Percentiles rank a stretch among this genome's conserved stretches.
These are phyloP conservation scores for Aquilaria agallochum DNA, from an alignment of 441 rosid genomes.

Conservation along the genomic window DNA sequence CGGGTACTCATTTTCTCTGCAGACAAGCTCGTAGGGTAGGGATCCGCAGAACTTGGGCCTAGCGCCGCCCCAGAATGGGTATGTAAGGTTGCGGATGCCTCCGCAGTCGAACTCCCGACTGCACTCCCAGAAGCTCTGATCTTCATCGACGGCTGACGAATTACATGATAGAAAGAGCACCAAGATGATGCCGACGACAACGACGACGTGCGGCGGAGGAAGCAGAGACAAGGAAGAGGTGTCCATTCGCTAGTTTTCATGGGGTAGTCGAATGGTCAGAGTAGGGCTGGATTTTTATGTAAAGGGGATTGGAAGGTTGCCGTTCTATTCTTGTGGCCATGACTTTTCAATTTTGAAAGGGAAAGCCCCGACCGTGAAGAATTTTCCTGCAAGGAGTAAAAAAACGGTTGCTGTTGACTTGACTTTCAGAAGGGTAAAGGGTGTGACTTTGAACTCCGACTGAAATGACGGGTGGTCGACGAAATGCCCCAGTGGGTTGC, in stretches of 20 bases:
- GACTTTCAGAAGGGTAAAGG: too few relatives aligned
- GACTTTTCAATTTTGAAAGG: too few relatives aligned
- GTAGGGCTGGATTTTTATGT: neutral
- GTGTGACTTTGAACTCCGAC: too few relatives aligned
- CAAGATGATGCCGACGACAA: slow-evolving; percentile 15
- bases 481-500: too few relatives aligned
- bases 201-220: slow-evolving; percentile 10
- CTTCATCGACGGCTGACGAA: slow-evolving; percentile 6
- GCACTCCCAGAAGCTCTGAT: slow-evolving; percentile 21
- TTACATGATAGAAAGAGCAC: slow-evolving; percentile 13
- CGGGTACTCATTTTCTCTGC: slow-evolving; percentile 5
- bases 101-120: slow-evolving; percentile 15
- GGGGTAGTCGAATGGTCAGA: neutral
- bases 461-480: too few relatives aligned
- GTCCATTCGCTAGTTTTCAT: neutral
- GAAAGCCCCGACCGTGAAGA: too few relatives aligned
- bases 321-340: too few relatives aligned
- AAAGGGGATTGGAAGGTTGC: too few relatives aligned
- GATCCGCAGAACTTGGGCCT: slow-evolving; percentile 27
- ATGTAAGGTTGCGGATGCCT: neutral
- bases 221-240: neutral
- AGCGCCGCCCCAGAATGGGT: slow-evolving; percentile 33
- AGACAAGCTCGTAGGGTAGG: slow-evolving; percentile 19
- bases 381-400: too few relatives aligned
- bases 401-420: too few relatives aligned